Evolutionary conservation across 345 rosid species (phyloP).

Genomic region (Bruguiera gymnorhiza): DNA sequence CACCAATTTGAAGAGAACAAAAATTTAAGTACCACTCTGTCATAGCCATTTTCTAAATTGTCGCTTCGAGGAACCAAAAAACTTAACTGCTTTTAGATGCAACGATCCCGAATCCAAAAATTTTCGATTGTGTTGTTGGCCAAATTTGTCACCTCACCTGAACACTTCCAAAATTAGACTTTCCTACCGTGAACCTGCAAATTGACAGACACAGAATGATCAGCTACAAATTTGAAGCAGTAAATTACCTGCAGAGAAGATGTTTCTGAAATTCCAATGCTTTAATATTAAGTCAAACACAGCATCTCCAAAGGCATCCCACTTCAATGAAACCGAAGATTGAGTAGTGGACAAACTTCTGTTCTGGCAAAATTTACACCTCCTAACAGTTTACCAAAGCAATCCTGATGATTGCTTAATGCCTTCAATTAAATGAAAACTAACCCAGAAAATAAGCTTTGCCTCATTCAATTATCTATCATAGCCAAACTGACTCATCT

Average conservation of each 20-base stretch:
- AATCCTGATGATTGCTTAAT: too few relatives aligned
- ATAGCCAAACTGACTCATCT: background rate
- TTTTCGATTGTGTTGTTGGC: constrained; percentile 22
- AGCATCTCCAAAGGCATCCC: too few relatives aligned
- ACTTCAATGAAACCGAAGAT: too few relatives aligned
- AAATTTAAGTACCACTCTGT: constrained; percentile 27
- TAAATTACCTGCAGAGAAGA: background rate
- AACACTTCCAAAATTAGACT: constrained; percentile 14
- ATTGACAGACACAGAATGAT: constrained; percentile 10
- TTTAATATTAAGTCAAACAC: background rate
- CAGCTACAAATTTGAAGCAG: constrained; percentile 2
- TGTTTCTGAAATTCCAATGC: background rate
- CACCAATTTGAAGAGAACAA: too few relatives aligned
- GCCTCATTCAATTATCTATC: background rate
- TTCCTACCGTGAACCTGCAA: constrained; percentile 26
- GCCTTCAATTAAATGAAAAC: too few relatives aligned
- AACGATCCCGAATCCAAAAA: constrained; percentile 28
- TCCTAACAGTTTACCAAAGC: too few relatives aligned
- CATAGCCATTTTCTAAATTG: constrained; percentile 21
- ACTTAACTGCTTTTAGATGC: constrained; percentile 2
- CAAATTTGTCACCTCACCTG: constrained; percentile 29
- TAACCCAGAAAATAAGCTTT: too few relatives aligned
- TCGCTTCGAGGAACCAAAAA: constrained; percentile 1
- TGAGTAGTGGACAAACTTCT: too few relatives aligned
- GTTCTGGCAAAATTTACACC: too few relatives aligned